Base-by-base conservation (phyloP, 805 yeast species). In the Saccharomyces jurei region DNA sequence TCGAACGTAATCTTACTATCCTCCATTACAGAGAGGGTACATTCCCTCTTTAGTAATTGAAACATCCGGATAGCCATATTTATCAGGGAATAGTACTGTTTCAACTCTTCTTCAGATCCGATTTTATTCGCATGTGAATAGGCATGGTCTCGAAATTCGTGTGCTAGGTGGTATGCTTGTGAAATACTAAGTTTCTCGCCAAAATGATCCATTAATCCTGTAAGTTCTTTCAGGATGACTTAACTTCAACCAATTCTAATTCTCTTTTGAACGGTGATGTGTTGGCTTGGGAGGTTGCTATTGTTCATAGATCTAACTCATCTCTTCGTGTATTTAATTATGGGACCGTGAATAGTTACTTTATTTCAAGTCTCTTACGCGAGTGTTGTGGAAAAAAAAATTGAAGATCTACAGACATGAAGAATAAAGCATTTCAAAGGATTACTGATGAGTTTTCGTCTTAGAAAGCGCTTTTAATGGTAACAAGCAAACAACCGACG, bases 81-180 rank as follows among this genome's bases (percentile, higher is more conserved):
- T 0, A 72, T 61, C 50, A 74, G 52, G 3, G 70, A 60, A 54
- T 61, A 69, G 52, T 71, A 72, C 56, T 71, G 71, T n/a, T 53
- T 49, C 49, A 71, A 48, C 22, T 68, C 62, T 4, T 48, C 46
- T 27, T 64, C 65, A 26, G 61, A 54, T 8, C 50, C 28, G 6
- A 70, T 58, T 11, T 46, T 53, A 10, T 41, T 41, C 2, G 63
- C 58, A 13, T 49, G 32, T 25, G 36, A 28, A 30, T 62, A 58
- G 1, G 74, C 72, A 22, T 60, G 60, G 2, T 51, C 26, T 10
- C 58, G 47, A 51, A 64, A 70, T 52, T 67, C 70, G 9, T 54
- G 59, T 17, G 71, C 57, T 22, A 69, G 51, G 9, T 52, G 55
- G 57, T 60, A 63, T 30, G 63, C 46, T 21, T 36, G 44, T 36